Evolutionary conservation across 257 asterid species (phyloP).

Genomic region (Solanum dulcamara): DNA sequence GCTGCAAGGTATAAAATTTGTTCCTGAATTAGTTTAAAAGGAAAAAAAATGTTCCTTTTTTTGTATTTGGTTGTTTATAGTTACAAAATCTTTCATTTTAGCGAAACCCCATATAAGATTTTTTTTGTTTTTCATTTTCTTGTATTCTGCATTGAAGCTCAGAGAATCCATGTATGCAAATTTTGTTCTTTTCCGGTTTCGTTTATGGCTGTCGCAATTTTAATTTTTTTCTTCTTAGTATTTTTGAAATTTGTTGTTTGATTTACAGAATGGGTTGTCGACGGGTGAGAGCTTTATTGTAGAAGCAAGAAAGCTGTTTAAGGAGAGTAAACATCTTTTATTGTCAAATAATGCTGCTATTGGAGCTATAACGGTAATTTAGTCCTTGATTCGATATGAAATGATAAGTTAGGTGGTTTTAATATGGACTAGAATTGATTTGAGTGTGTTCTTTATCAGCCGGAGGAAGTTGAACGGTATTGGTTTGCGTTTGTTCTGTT

Average conservation of each 20-base stretch:
- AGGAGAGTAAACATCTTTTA: constrained; percentile 53
- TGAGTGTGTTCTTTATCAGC: constrained; percentile 24
- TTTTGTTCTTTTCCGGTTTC: neutral
- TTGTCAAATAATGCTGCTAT: constrained; percentile 39
- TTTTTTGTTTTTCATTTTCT: neutral
- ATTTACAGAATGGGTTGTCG: constrained; percentile 45
- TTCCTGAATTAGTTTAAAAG: neutral
- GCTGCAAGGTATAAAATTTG: neutral
- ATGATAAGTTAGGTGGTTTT: neutral
- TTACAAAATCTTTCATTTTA: neutral
- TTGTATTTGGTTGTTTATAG: neutral
- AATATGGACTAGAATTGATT: neutral
- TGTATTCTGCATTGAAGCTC: neutral
- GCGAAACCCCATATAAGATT: neutral
- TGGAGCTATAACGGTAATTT: constrained; percentile 56
- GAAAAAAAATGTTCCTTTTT: neutral
- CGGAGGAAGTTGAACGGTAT: constrained; percentile 78
- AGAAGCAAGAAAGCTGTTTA: constrained; percentile 52
- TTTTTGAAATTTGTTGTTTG: neutral
- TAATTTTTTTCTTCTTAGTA: neutral
- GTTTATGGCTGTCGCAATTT: neutral
- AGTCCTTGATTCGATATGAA: neutral
- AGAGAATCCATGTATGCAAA: neutral
- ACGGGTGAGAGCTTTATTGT: constrained; percentile 31
- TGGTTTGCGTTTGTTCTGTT: constrained; percentile 78